These are phyloP conservation scores for Choanephora cucurbitarum DNA, from an alignment of 371 early-diverging fungal genomes.

Conservation along the genomic window DNA sequence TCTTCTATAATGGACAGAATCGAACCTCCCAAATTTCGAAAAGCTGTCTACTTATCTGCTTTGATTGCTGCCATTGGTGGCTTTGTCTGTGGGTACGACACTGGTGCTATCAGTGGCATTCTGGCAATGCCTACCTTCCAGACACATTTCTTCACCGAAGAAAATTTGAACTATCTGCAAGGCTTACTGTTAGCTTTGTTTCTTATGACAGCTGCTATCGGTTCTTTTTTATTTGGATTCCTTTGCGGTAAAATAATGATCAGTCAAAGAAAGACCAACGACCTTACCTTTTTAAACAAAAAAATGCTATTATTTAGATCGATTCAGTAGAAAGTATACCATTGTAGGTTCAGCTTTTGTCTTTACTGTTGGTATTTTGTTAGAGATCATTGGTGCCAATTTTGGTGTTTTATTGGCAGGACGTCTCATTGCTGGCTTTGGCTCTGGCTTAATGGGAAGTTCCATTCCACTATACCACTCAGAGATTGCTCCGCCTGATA, in stretches of 20 bases:
- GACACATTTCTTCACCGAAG: conserved; percentile 21
- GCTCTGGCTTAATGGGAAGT: conserved; percentile 47
- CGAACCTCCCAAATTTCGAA: conserved; percentile 17
- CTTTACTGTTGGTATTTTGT: conserved; percentile 38
- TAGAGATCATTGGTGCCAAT: conserved; percentile 42
- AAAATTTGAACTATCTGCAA: conserved; percentile 40
- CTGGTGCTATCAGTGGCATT: conserved; percentile 20
- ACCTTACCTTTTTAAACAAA: background rate
- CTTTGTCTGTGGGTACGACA: conserved; percentile 25
- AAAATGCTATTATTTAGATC: conserved; percentile 25
- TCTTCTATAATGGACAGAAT: background rate
- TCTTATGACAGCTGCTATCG: conserved; percentile 45
- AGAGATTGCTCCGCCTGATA: conserved; percentile 77
- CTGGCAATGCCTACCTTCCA: conserved; percentile 27
- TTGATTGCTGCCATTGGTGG: conserved; percentile 23
- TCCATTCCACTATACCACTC: conserved; percentile 46
- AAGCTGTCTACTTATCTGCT: conserved; percentile 18
- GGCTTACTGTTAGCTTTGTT: conserved; percentile 43
- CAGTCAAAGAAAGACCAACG: background rate
- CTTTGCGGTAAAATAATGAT: conserved; percentile 35
- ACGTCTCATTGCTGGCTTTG: conserved; percentile 41
- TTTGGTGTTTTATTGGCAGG: conserved; percentile 37
- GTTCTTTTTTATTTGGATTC: conserved; percentile 41
- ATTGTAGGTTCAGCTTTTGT: conserved; percentile 35
- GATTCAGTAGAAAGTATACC: conserved; percentile 42